These are phyloP conservation scores for Lactarius indigo DNA, from an alignment of 768 basidiomycete genomes.

Conservation along the genomic window DNA sequence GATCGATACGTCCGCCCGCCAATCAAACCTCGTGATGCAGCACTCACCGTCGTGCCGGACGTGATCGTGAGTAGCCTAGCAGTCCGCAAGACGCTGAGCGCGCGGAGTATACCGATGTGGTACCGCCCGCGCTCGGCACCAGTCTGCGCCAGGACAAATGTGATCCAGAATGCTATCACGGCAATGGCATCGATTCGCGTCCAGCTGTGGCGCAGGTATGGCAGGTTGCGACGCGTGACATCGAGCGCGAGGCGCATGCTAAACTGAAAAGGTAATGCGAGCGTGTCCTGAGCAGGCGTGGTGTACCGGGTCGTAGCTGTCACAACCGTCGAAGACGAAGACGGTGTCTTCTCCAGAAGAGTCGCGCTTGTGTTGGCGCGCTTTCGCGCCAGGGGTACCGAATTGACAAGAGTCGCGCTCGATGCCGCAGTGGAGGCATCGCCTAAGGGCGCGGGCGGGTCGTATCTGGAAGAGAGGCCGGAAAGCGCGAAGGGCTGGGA, in stretches of 20 bases:
- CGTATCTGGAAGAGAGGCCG: conserved; percentile 21
- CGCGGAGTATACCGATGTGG: conserved; percentile 86
- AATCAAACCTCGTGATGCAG: neutral
- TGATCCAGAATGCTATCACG: conserved; percentile 82
- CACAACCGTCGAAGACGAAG: neutral
- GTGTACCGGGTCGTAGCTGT: neutral
- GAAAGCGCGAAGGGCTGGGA: conserved; percentile 53
- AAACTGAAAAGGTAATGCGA: conserved; percentile 54
- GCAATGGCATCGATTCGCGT: conserved; percentile 86
- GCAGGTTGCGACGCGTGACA: conserved; percentile 64
- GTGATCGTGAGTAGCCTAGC: conserved; percentile 84
- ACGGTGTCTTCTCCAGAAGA: conserved; percentile 9
- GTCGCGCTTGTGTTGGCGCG: conserved; percentile 7
- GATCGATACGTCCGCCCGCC: neutral
- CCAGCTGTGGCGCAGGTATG: conserved; percentile 93
- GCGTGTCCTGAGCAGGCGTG: conserved; percentile 22
- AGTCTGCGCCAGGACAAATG: conserved; percentile 64
- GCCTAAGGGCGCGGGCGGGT: conserved; percentile 8
- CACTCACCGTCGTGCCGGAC: conserved; percentile 81
- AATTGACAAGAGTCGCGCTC: conserved; percentile 14
- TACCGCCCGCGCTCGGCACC: conserved; percentile 62
- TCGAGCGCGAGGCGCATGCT: conserved; percentile 53
- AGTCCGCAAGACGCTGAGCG: conserved; percentile 80
- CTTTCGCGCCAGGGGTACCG: neutral
- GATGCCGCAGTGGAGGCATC: conserved; percentile 20